These are phyloP conservation scores for Erodium moschatum DNA, from an alignment of 441 rosid species.

Conservation along the genomic window DNA sequence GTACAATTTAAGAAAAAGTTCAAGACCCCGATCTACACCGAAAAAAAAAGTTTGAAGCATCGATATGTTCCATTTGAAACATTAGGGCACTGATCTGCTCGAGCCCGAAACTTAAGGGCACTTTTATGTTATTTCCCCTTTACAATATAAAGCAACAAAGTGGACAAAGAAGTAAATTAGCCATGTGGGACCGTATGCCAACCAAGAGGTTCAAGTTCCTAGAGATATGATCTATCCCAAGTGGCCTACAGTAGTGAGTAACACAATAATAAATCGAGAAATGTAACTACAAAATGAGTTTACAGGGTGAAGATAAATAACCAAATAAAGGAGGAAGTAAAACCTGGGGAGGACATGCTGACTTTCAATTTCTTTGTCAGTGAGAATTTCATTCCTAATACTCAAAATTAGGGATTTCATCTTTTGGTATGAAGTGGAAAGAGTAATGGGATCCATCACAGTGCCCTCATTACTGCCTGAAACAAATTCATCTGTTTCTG, in stretches of 20 bases:
- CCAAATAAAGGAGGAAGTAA: slow-evolving; percentile 1
- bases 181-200: slow-evolving; percentile 1
- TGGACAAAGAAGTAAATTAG: not conserved
- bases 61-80: too few relatives aligned
- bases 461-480: slow-evolving; percentile 47
- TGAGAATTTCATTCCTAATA: slow-evolving; percentile 67
- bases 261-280: not conserved
- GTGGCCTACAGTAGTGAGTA: not conserved
- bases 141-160: not conserved
- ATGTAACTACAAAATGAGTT: not conserved
- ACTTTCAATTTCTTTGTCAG: slow-evolving; percentile 88
- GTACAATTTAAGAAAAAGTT: too few relatives aligned
- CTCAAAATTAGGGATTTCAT: slow-evolving; percentile 69
- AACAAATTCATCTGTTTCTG: slow-evolving; percentile 86
- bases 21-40: too few relatives aligned
- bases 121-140: too few relatives aligned
- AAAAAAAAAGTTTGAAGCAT: too few relatives aligned
- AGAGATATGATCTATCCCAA: not conserved
- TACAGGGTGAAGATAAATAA: slow-evolving; percentile 1
- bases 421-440: slow-evolving; percentile 79
- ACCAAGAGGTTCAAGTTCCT: not conserved
- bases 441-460: slow-evolving; percentile 54
- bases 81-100: too few relatives aligned
- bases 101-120: too few relatives aligned
- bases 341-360: slow-evolving; percentile 83